Evolutionary conservation across 176 grass and related monocot species (phyloP).

Genomic region (Ensete glaucum): DNA sequence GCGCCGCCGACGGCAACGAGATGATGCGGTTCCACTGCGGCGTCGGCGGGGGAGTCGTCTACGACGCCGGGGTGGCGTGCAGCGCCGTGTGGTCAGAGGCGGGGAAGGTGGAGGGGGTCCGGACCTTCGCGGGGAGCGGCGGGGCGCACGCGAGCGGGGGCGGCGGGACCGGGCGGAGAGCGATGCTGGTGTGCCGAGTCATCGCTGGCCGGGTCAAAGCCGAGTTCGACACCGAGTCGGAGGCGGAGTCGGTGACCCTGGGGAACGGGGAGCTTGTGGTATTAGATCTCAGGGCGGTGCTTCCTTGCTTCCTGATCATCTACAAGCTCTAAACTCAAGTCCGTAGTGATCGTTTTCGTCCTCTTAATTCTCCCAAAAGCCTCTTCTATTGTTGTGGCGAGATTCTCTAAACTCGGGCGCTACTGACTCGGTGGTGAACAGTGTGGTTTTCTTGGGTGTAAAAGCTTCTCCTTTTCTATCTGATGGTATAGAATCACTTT

Average conservation of each 20-base stretch:
- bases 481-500: too few relatives aligned
- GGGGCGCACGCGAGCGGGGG: conserved; percentile 21
- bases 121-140: conserved; percentile 21
- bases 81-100: background rate
- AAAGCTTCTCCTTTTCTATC: background rate
- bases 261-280: conserved; percentile 1
- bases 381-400: background rate
- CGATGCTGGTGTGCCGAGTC: conserved; percentile 34
- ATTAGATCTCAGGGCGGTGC: background rate
- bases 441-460: background rate
- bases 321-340: background rate
- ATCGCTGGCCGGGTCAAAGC: conserved; percentile 21
- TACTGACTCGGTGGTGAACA: background rate
- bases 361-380: background rate
- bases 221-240: background rate
- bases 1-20: conserved; percentile 41
- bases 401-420: too few relatives aligned
- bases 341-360: background rate
- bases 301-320: conserved; percentile 8
- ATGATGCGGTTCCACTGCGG: conserved; percentile 41
- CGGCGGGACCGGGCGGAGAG: conserved; percentile 24
- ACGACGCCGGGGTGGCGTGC: conserved; percentile 13
- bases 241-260: conserved; percentile 14
- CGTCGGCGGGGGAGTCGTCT: conserved; percentile 3
- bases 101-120: conserved; percentile 26